A percentile compares a stretch with the other conserved stretches of the same genome.
Evolutionary conservation across 495 filamentous ascomycete genomes (phyloP).

Genomic region (Melanomma pulvis-pyrius): DNA sequence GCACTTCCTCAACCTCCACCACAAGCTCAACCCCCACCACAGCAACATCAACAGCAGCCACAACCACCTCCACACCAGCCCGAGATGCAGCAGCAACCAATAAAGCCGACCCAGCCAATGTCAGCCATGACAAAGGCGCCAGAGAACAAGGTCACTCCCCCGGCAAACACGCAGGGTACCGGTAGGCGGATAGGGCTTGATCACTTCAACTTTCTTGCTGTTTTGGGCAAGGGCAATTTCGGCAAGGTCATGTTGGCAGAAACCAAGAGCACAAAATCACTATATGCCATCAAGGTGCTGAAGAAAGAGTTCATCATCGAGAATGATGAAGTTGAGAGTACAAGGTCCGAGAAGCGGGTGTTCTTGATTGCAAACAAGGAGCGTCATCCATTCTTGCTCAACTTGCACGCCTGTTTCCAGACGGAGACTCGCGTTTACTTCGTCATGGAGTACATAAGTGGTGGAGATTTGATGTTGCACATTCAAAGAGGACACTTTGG

Average conservation of each 20-base stretch:
- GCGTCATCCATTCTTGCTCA: constrained; percentile 93
- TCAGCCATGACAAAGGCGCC: constrained; percentile 32
- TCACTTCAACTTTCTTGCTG: constrained; percentile 99
- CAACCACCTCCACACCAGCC: constrained; percentile 50
- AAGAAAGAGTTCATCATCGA: constrained; percentile 99
- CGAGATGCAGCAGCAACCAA: constrained; percentile 38
- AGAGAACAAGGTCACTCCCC: constrained; percentile 38
- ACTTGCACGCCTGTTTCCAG: constrained; percentile 97
- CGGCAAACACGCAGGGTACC: constrained; percentile 55
- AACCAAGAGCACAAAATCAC: constrained; percentile 84
- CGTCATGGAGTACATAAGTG: constrained; percentile 99
- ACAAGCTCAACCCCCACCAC: constrained; percentile 61
- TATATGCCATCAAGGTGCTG: constrained; percentile 98
- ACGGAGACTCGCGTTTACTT: constrained; percentile 99
- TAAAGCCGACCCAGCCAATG: constrained; percentile 29
- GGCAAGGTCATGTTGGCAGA: constrained; percentile 99
- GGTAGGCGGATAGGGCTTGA: constrained; percentile 88
- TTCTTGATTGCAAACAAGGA: constrained; percentile 98
- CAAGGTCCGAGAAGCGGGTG: constrained; percentile 94
- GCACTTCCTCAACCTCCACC: constrained; percentile 41
- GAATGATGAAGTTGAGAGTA: constrained; percentile 99
- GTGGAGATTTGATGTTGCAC: constrained; percentile 98
- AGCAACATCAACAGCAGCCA: constrained; percentile 57
- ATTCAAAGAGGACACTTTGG: constrained; percentile 97
- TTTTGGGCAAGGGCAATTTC: constrained; percentile 98